phyloP scores from a whole-genome alignment of 371 early-diverging fungal genomes.

The Syncephalastrum sp. region DNA sequence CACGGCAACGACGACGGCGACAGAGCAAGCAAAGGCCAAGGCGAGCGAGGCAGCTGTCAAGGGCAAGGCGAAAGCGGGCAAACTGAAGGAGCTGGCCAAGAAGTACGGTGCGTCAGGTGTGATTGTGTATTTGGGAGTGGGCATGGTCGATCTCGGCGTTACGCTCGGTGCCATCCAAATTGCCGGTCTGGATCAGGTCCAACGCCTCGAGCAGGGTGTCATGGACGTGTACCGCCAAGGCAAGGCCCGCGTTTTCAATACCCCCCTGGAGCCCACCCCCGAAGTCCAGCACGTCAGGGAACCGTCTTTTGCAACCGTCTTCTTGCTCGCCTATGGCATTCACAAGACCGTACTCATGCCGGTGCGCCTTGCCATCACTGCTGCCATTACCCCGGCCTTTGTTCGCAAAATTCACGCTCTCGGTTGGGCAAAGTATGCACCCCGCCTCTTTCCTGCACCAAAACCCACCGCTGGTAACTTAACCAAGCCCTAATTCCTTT shows the following conservation, averaged over 20 bases:
- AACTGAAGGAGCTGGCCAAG: constrained; percentile 29
- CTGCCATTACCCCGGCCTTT: constrained; percentile 44
- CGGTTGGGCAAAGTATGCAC: constrained; percentile 40
- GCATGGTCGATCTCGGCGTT: constrained; percentile 35
- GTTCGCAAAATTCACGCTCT: constrained; percentile 41
- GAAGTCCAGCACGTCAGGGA: constrained; percentile 16
- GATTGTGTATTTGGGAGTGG: constrained; percentile 42
- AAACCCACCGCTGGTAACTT: no score
- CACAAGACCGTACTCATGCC: constrained; percentile 51
- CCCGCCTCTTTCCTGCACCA: constrained; percentile 18
- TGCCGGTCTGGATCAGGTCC: constrained; percentile 41
- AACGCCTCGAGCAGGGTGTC: constrained; percentile 30
- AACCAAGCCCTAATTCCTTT: no score
- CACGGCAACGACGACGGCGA: neutral
- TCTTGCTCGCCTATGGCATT: constrained; percentile 48
- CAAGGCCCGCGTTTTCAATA: constrained; percentile 8
- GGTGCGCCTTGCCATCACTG: constrained; percentile 42
- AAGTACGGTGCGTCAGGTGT: constrained; percentile 47
- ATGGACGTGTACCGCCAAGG: constrained; percentile 17
- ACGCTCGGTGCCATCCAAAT: constrained; percentile 39
- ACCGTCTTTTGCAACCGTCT: constrained; percentile 42
- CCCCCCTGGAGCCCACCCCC: constrained; percentile 7
- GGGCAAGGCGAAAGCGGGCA: constrained; percentile 21
- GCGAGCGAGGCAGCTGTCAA: constrained; percentile 7
- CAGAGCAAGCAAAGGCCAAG: constrained; percentile 17